Conservation (phyloP, 768 basidiomycete species). For the Kwoniella bestiolae region DNA sequence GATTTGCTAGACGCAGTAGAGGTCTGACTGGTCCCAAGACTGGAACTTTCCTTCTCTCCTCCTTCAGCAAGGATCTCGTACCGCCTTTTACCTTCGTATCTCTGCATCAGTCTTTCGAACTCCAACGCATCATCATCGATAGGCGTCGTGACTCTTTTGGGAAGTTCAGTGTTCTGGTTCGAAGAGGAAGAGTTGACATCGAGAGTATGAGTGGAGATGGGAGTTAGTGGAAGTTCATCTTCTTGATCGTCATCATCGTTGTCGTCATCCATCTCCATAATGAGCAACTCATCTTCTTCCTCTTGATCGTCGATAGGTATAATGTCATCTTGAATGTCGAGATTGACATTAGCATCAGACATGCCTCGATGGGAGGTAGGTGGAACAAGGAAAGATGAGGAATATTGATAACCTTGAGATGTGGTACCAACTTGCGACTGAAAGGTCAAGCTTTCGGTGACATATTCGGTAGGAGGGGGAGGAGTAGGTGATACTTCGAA, state of each 20-base stretch:
- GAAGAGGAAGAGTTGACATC: too few relatives aligned
- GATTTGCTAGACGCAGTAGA: slow-evolving; percentile 2
- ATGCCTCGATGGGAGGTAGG: too few relatives aligned
- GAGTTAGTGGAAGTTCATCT: not conserved
- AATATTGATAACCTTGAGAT: not conserved
- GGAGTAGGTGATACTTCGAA: not conserved
- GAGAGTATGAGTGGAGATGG: not conserved
- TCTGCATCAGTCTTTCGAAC: slow-evolving; percentile 10
- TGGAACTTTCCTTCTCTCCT: not conserved
- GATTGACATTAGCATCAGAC: too few relatives aligned
- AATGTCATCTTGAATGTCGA: too few relatives aligned
- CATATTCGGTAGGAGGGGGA: not conserved
- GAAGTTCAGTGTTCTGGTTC: too few relatives aligned
- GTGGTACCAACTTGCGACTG: too few relatives aligned
- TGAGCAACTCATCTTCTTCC: not conserved
- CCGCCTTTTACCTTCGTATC: slow-evolving; percentile 6
- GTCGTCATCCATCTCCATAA: not conserved
- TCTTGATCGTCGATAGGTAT: not conserved
- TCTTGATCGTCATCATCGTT: not conserved
- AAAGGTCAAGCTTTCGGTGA: not conserved
- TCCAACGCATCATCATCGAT: slow-evolving; percentile 12
- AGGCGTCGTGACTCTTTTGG: not conserved
- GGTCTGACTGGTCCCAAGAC: not conserved
- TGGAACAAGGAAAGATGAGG: not conserved
- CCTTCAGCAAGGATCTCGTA: not conserved